Percentiles rank a stretch among this genome's conserved stretches.
phyloP scores from a whole-genome alignment of 2,329 filamentous ascomycete species.

The Aspergillus floridensis region DNA sequence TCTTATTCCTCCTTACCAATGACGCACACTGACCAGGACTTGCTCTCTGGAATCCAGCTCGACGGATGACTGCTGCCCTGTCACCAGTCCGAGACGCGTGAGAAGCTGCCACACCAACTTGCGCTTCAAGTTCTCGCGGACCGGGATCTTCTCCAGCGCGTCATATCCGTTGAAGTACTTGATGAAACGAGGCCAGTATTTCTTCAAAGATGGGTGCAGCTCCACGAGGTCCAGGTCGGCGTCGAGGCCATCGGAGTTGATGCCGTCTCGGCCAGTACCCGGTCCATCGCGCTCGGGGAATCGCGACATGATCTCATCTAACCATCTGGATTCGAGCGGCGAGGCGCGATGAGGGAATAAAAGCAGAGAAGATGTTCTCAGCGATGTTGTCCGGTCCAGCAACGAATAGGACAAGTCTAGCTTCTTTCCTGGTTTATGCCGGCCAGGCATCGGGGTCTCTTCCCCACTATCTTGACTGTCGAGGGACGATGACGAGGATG shows the following conservation, averaged over 20 bases:
- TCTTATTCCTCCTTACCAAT: slow-evolving; percentile 55
- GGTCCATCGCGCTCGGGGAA: slow-evolving; percentile 31
- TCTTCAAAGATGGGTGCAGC: slow-evolving; percentile 46
- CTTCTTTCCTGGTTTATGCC: slow-evolving; percentile 24
- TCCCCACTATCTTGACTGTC: slow-evolving; percentile 40
- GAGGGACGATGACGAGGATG: slow-evolving; percentile 40
- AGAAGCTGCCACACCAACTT: slow-evolving; percentile 60
- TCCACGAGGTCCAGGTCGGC: slow-evolving; percentile 26
- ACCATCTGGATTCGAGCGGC: slow-evolving; percentile 71
- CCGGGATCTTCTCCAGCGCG: slow-evolving; percentile 78
- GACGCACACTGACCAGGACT: slow-evolving; percentile 61
- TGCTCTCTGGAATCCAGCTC: slow-evolving; percentile 37
- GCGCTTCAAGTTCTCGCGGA: slow-evolving; percentile 82
- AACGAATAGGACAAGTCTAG: slow-evolving; percentile 34
- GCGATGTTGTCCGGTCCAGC: slow-evolving; percentile 31
- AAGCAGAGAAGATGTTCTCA: slow-evolving; percentile 63
- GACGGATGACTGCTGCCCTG: slow-evolving; percentile 43
- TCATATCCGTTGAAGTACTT: slow-evolving; percentile 86
- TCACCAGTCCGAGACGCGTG: slow-evolving; percentile 64
- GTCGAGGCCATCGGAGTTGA: slow-evolving; percentile 12
- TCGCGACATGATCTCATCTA: slow-evolving; percentile 47
- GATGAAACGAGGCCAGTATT: slow-evolving; percentile 69
- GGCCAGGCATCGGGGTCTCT: slow-evolving; percentile 36
- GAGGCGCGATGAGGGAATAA: slow-evolving; percentile 75
- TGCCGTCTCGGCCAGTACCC: slow-evolving; percentile 11